phyloP scores from a whole-genome alignment of 106 monocot species.

The Chionographis japonica region DNA sequence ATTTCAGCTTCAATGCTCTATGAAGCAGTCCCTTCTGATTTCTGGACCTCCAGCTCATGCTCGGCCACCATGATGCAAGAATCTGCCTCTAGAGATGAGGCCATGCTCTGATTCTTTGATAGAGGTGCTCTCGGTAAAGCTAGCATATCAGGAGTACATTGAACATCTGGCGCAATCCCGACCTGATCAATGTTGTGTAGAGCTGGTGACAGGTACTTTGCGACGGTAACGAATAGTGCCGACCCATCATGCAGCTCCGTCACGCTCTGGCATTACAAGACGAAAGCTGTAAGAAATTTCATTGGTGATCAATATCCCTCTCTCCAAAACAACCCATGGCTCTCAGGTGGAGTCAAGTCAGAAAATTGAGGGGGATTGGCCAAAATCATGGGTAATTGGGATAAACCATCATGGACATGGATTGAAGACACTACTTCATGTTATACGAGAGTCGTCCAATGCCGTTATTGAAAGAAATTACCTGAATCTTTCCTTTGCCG shows the following conservation, averaged over 20 bases:
- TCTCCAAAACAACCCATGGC: background rate
- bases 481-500: conserved; percentile 99
- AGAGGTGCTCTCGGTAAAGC: conserved; percentile 20
- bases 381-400: too few species aligned
- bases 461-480: background rate
- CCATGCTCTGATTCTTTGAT: conserved; percentile 16
- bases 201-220: conserved; percentile 89
- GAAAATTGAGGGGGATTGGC: too few species aligned
- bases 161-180: conserved; percentile 83
- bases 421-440: too few species aligned
- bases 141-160: conserved; percentile 63
- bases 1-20: conserved; percentile 7
- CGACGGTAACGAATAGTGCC: conserved; percentile 90
- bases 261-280: conserved; percentile 53
- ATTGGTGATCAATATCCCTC: too few species aligned
- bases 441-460: background rate
- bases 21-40: conserved; percentile 67
- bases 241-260: conserved; percentile 91
- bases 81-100: conserved; percentile 59
- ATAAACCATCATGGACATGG: too few species aligned
- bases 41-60: conserved; percentile 69
- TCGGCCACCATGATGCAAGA: conserved; percentile 94
- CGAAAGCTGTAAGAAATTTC: background rate
- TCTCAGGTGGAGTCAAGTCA: too few species aligned
- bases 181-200: conserved; percentile 93